Percentiles rank a stretch among this genome's conserved stretches.
Evolutionary conservation across 192 early-diverging fungal genomes (phyloP).

Genomic region (Gonapodya prolifera): DNA sequence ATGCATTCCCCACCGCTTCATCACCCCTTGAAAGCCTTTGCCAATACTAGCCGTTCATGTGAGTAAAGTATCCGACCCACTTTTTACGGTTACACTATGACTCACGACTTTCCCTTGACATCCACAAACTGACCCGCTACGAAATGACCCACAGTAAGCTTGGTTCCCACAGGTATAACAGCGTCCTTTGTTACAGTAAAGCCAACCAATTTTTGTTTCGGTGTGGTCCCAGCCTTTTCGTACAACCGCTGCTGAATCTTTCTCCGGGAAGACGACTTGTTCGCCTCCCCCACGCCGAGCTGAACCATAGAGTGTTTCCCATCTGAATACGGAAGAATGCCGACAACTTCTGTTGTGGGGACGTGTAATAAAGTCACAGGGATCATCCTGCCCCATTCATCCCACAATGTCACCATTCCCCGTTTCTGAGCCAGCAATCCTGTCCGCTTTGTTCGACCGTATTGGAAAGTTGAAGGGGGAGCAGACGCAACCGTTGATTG

Average conservation of each 20-base stretch:
- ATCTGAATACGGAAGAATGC: background rate
- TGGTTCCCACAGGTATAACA: slow-evolving; percentile 56
- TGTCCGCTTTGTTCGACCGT: slow-evolving; percentile 18
- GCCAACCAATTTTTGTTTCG: slow-evolving; percentile 68
- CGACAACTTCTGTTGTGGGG: background rate
- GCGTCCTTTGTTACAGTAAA: slow-evolving; percentile 81
- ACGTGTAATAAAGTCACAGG: slow-evolving; percentile 85
- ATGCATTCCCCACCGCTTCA: slow-evolving; percentile 91
- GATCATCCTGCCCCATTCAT: slow-evolving; percentile 80
- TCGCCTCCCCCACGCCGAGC: background rate
- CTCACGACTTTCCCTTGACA: slow-evolving; percentile 66
- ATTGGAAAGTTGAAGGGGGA: background rate
- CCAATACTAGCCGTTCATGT: slow-evolving; percentile 67
- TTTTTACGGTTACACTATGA: slow-evolving; percentile 7
- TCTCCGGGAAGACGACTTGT: background rate
- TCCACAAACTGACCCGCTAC: slow-evolving; percentile 93
- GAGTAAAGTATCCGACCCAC: too few relatives aligned
- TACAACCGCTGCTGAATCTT: background rate
- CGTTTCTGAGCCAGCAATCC: slow-evolving; percentile 81
- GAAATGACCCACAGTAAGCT: slow-evolving; percentile 76
- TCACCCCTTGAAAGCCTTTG: slow-evolving; percentile 92
- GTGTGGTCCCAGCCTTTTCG: slow-evolving; percentile 25
- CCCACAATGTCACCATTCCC: slow-evolving; percentile 93
- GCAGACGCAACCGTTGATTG: background rate
- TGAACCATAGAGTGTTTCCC: slow-evolving; percentile 5